Base-by-base conservation (phyloP, 176 grass and related monocot species). In the Avena eriantha region DNA sequence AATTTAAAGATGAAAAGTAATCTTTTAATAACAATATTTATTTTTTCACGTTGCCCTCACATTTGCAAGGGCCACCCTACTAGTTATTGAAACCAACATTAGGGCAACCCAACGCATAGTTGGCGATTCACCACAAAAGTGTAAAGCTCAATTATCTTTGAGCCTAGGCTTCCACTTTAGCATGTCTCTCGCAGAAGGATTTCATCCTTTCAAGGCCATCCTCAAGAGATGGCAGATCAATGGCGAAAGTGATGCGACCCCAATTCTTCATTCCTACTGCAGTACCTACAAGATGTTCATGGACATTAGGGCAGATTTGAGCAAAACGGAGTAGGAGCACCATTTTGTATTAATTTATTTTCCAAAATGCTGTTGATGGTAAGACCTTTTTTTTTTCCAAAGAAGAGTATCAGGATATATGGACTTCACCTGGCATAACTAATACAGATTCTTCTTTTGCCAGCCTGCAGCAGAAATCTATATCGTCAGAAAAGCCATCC, bases 401-500 rank as follows among this genome's bases (percentile, higher is more conserved):
- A 21, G 45, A 41, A 45, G 19, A 46, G 17, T 72, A 46, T 31
- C 3, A 76, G 24, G 13, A 10, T 35, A 5, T 77, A 77, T n/a
- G 51, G 29, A 36, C 51, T 22, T 78, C 53, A 78, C 76, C 76
- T 58, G 51, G 51, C 35, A 78, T 39, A 59, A 59, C 54, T 78
- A 78, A 4, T 22, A 78, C 34, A 78, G 91, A 90, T 17, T 98
- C 91, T 77, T 98, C 93, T 87, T 93, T 95, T 22, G 93, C 93
- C 83, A 98, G 72, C 70, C 54, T 93, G 39, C 68, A 85, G 86
- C 93, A 95, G 83, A 98, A 95, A 72, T 98, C 91, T 46, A 92
- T 9, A 83, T 98, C 95, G 53, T 92, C 93, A 72, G 26, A 53
- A 53, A 98, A 83, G 69, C 83, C 85, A 84, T 92, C 77, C 15